Evolutionary conservation across 2,329 filamentous ascomycete species (phyloP).

Genomic region (Fusarium transvaalense): DNA sequence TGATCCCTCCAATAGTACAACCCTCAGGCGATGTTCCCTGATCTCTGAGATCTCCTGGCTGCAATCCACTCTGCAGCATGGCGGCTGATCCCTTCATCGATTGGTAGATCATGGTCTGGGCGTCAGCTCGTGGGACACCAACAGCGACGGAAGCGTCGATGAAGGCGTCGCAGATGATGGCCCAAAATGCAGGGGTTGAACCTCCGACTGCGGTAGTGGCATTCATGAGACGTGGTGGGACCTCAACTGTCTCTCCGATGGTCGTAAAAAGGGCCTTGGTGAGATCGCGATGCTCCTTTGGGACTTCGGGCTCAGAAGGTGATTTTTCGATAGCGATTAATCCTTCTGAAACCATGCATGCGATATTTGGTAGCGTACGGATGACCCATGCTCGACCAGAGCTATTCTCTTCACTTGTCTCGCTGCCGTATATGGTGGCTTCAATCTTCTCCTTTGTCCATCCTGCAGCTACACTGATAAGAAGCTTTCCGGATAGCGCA

Average conservation of each 20-base stretch:
- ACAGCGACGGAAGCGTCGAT: slow-evolving; percentile 72
- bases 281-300: slow-evolving; percentile 40
- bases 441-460: slow-evolving; percentile 59
- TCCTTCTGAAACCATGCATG: slow-evolving; percentile 50
- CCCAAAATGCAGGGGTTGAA: slow-evolving; percentile 71
- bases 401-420: slow-evolving; percentile 29
- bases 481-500: slow-evolving; percentile 58
- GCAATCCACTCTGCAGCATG: slow-evolving; percentile 64
- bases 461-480: slow-evolving; percentile 65
- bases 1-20: slow-evolving; percentile 70
- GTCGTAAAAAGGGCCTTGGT: slow-evolving; percentile 64
- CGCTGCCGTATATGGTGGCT: slow-evolving; percentile 50
- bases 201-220: slow-evolving; percentile 70
- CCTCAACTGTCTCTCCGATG: slow-evolving; percentile 65
- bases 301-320: slow-evolving; percentile 28
- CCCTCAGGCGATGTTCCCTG: slow-evolving; percentile 71
- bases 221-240: slow-evolving; percentile 66
- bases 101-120: slow-evolving; percentile 70
- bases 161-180: slow-evolving; percentile 68
- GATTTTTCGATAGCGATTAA: slow-evolving; percentile 52
- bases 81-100: slow-evolving; percentile 69
- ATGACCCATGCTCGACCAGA: slow-evolving; percentile 45
- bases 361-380: slow-evolving; percentile 54
- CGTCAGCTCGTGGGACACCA: slow-evolving; percentile 67
- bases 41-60: slow-evolving; percentile 68